Conservation (phyloP, 2,329 filamentous ascomycete species). For the Coniochaeta sp. region DNA sequence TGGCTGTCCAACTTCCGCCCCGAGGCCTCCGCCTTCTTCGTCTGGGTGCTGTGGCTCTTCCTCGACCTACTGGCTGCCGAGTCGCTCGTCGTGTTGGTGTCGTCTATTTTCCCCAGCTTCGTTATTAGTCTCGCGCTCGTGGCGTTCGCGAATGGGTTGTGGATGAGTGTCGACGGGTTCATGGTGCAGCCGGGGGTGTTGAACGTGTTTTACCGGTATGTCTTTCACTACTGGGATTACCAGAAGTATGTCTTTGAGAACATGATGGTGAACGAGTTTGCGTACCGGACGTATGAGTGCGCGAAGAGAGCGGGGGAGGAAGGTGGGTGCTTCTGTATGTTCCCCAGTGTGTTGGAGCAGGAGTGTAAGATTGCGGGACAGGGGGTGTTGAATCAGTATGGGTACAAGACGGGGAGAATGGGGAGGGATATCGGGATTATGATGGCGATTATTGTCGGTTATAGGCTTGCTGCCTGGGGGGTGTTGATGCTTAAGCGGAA, state of each 20-base stretch:
- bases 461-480: constrained; percentile 61
- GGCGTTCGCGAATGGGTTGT: constrained; percentile 81
- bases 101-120: constrained; percentile 68
- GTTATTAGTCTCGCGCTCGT: constrained; percentile 72
- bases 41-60: constrained; percentile 78
- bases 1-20: constrained; percentile 74
- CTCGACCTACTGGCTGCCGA: constrained; percentile 78
- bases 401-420: constrained; percentile 55
- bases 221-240: constrained; percentile 85
- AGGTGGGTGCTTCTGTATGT: constrained; percentile 61
- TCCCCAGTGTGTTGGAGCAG: constrained; percentile 50
- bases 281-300: constrained; percentile 56
- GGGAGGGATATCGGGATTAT: constrained; percentile 72
- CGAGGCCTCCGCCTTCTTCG: constrained; percentile 60
- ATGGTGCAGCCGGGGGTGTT: constrained; percentile 65
- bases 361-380: constrained; percentile 66
- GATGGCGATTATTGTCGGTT: constrained; percentile 67
- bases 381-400: constrained; percentile 63
- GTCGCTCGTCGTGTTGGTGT: constrained; percentile 71
- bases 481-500: constrained; percentile 40
- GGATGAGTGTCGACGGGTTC: constrained; percentile 84
- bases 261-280: constrained; percentile 91
- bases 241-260: constrained; percentile 82
- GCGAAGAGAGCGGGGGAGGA: constrained; percentile 19
- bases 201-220: constrained; percentile 81